A percentile compares a stretch with the other conserved stretches of the same genome.
These are phyloP conservation scores for Rhynchospora tenuis DNA, from an alignment of 176 grass and related monocot genomes.

Conservation along the genomic window DNA sequence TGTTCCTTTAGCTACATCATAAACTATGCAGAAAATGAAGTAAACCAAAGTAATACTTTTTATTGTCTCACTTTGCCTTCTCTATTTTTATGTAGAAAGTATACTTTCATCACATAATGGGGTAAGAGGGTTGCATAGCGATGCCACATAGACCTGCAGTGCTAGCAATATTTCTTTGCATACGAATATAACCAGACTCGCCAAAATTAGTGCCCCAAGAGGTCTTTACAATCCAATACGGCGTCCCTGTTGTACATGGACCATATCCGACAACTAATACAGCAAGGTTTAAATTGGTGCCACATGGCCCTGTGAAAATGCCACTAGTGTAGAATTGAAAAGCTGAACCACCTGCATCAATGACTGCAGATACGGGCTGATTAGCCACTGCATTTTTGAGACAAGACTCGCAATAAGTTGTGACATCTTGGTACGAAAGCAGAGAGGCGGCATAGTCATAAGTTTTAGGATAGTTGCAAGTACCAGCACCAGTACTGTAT, in stretches of 20 bases:
- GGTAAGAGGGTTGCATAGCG: not conserved
- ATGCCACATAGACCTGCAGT: conserved; percentile 16
- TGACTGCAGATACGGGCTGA: conserved; percentile 19
- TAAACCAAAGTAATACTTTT: no score
- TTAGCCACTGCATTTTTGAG: conserved; percentile 19
- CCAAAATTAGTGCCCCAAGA: conserved; percentile 28
- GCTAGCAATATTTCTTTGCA: conserved; percentile 6
- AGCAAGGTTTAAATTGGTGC: not conserved
- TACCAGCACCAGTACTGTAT: conserved; percentile 21
- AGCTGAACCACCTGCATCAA: not conserved
- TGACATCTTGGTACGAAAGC: not conserved
- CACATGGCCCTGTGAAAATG: not conserved
- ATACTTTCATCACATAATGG: conserved; percentile 1
- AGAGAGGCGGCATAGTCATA: conserved; percentile 5
- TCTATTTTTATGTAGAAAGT: no score
- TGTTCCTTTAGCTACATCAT: no score
- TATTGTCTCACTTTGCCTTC: no score
- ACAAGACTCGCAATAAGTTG: not conserved
- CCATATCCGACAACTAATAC: conserved; percentile 21
- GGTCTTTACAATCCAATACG: conserved; percentile 43
- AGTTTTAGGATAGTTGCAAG: conserved; percentile 2
- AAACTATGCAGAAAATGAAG: no score
- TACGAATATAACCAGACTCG: conserved; percentile 18
- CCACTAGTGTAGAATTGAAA: conserved; percentile 32
- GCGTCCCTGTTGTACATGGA: conserved; percentile 11